These are phyloP conservation scores for Rhododendron henanense DNA, from an alignment of 148 eudicot species.

Conservation along the genomic window DNA sequence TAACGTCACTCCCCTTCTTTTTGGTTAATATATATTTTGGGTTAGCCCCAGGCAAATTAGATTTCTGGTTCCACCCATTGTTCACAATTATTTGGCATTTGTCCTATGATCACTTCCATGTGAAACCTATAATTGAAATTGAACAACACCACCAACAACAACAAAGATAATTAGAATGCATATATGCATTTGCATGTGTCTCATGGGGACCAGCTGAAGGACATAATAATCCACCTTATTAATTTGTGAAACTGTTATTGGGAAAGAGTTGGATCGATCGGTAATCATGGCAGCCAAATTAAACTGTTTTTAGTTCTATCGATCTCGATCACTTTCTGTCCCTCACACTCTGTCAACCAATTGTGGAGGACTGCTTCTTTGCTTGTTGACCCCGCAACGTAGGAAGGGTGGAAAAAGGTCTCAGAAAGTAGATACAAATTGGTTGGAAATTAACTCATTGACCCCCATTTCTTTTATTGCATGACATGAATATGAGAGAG, in stretches of 20 bases:
- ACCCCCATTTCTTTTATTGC: not conserved
- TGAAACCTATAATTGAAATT: not conserved
- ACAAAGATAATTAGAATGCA: not conserved
- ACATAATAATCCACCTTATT: not conserved
- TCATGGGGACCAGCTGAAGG: constrained; percentile 7
- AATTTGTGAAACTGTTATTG: no score
- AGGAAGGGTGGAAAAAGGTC: not conserved
- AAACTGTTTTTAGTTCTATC: not conserved
- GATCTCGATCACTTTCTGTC: not conserved
- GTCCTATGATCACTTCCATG: not conserved
- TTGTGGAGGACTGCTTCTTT: constrained; percentile 12
- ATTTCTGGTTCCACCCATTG: no score
- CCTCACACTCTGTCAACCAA: not conserved
- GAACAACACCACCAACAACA: not conserved
- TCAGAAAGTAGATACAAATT: not conserved
- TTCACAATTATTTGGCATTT: not conserved
- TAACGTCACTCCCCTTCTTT: no score
- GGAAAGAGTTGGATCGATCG: not conserved
- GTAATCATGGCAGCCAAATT: not conserved
- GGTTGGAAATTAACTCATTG: not conserved
- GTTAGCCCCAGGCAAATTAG: no score
- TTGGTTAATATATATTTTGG: no score
- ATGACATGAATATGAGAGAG: not conserved
- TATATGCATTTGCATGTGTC: not conserved
- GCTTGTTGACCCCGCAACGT: constrained; percentile 33